A percentile compares a stretch with the other conserved stretches of the same genome.
phyloP scores from a whole-genome alignment of 805 yeast genomes.

The Danielia reshetovae region DNA sequence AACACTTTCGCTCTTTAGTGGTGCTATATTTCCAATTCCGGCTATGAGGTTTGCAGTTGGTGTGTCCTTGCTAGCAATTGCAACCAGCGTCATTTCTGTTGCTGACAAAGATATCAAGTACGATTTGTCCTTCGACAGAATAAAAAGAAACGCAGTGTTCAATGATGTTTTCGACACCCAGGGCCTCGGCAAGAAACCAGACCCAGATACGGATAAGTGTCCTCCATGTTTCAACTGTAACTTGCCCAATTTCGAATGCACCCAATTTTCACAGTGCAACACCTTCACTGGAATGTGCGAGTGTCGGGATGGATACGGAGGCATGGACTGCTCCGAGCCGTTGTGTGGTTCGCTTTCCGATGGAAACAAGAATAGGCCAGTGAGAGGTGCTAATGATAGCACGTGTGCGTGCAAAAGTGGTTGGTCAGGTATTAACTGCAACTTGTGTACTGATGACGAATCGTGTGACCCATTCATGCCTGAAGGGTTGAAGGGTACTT shows the following conservation, averaged over 20 bases:
- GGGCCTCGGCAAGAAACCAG: background rate
- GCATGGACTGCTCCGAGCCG: constrained; percentile 86
- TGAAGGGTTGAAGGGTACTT: constrained; percentile 77
- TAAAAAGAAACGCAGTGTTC: constrained; percentile 19
- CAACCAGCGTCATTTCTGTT: background rate
- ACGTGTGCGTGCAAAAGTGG: constrained; percentile 76
- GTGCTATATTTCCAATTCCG: too few species aligned
- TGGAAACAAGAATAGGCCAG: constrained; percentile 60
- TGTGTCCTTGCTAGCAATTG: background rate
- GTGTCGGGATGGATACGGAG: constrained; percentile 90
- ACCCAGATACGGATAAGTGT: constrained; percentile 42
- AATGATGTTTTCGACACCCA: constrained; percentile 23
- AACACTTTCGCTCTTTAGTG: too few species aligned
- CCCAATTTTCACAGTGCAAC: constrained; percentile 88
- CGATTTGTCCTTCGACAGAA: constrained; percentile 15
- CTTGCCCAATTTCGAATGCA: constrained; percentile 83
- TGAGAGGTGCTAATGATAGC: constrained; percentile 40
- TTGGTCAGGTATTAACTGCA: constrained; percentile 95
- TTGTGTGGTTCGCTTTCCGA: constrained; percentile 76
- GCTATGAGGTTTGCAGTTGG: background rate
- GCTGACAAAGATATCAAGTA: background rate
- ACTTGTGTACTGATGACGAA: constrained; percentile 66
- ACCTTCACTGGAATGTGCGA: constrained; percentile 87
- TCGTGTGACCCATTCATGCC: constrained; percentile 89
- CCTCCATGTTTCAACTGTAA: constrained; percentile 96